Evolutionary conservation across 23 red algal genomes (phyloP), one percentile per base, ranked within the genome.

Genomic region (Cyanidiococcus yangmingshanensis): DNA sequence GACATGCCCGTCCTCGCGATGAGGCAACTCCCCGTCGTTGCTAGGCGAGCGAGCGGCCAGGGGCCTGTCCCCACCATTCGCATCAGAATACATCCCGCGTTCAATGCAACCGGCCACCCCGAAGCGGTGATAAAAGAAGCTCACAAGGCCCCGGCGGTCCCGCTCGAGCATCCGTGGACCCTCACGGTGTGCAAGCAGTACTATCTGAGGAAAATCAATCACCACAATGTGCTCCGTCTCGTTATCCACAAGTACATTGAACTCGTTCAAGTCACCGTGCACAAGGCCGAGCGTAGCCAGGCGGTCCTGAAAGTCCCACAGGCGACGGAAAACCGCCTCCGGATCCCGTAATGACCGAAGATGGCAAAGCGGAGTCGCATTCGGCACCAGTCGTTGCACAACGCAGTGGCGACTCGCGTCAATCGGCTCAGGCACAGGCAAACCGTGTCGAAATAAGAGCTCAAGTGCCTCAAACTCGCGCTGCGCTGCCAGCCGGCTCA

Each of bases 201-300:
- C 86, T 85, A 91, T 86, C 63, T 98, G 94, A 21, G 94, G 94
- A 90, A 98, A 98, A 74, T 98, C 94, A 58, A 98, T 98, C 35
- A 98, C 85, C 50, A 59, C 87, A 2, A 89, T 35, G 2, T 58
- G 57, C 0, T 76, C 85, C 36, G 84, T 80, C 37, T 91, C 82
- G 45, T 81, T 77, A 26, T 71, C 63, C 12, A 91, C 75, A 45
- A 98, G 75, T 3, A 98, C 79, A 59, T 98, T 98, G 74, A 92
- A 91, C 67, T 98, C 88, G 45, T 98, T 98, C 63, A 98, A 82
- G 74, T 98, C 94, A 54, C 94, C 89, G 39, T 98, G 94, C 0
- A 98, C 88, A 12, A 98, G 75, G 0, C 94, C 94, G 26, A 80
- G 57, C 21, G 58, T 33, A 7, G 86, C 79, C 36, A 98, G 78